Conservation (phyloP, 306 rosid species). For the Lablab purpureus region DNA sequence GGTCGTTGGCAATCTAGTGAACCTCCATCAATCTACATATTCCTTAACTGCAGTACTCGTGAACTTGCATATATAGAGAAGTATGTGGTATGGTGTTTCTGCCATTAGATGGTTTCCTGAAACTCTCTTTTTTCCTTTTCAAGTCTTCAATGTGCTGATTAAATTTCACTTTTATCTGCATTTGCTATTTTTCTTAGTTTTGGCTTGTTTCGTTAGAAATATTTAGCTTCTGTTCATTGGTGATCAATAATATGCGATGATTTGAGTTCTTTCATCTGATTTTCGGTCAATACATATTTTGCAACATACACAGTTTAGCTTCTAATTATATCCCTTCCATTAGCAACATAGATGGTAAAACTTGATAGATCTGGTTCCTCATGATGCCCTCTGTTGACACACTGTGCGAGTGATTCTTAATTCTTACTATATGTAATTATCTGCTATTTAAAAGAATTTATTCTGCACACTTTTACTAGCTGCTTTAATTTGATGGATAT, state of each 20-base stretch:
- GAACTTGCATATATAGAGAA: constrained; percentile 92
- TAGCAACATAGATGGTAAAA: constrained; percentile 20
- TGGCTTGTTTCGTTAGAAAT: constrained; percentile 24
- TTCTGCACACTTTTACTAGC: constrained; percentile 25
- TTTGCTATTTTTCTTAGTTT: neutral
- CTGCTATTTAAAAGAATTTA: constrained; percentile 3
- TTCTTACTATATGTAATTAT: constrained; percentile 5
- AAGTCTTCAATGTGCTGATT: constrained; percentile 27
- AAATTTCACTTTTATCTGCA: constrained; percentile 34
- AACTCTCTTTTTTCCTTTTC: constrained; percentile 6
- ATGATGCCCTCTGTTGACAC: constrained; percentile 32
- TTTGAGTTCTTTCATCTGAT: constrained; percentile 41
- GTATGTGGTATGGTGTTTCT: constrained; percentile 84
- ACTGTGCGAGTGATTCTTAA: constrained; percentile 35
- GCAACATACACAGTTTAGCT: constrained; percentile 15
- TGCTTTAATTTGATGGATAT: constrained; percentile 41
- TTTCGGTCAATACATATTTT: constrained; percentile 33
- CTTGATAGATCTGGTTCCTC: constrained; percentile 34
- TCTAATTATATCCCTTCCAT: constrained; percentile 20
- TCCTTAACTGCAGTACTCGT: constrained; percentile 89
- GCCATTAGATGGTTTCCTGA: constrained; percentile 46
- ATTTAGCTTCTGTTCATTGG: neutral
- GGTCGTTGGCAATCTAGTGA: constrained; percentile 87
- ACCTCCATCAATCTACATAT: constrained; percentile 87
- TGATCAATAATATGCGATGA: constrained; percentile 6